Evolutionary conservation across 208 protist species (phyloP), one percentile per base, ranked within the genome.

Genomic region (Crithidia thermophila): DNA sequence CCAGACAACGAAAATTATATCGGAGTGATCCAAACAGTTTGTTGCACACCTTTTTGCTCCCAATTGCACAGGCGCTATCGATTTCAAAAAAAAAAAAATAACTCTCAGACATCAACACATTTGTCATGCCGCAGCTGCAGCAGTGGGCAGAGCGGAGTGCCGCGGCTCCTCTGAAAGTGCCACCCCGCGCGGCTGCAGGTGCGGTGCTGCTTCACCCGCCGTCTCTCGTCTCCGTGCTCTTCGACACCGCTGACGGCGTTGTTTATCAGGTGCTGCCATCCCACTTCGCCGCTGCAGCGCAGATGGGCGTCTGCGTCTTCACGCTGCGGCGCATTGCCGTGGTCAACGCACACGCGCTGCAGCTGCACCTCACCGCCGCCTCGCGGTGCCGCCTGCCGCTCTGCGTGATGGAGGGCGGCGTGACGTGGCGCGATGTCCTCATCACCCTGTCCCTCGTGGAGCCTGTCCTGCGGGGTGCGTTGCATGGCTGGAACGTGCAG

Each of bases 361-460:
- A 42, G 16, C 23, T 23, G 11, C 71, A 70, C 36, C n/a, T 77
- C 36, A 10, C 25, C 16, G 71, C 60, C 9, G 33, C 71, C 16
- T 3, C 55, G 21, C 37, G 21, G n/a, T 57, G 62, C 33, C 25
- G 57, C 31, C 30, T 65, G 33, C 55, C 62, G 2, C 71, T 77
- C 56, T 69, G 61, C 23, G 42, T 52, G 9, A 45, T 63, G 18
- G 55, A 46, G 21, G 28, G 56, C 20, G 63, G 46, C 27, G 63
- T 77, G 33, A 69, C 71, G 36, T 77, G 71, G 71, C 52, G 25
- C 25, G 57, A 64, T 59, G 56, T 77, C 47, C 13, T 77, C 31
- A 20, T 50, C 18, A 67, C 59, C 16, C 18, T 74, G 49, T 18
- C 53, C n/a, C 39, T 62, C 23, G 20, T 46, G 9, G 39, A 53